A percentile compares a stretch with the other conserved stretches of the same genome.
These are phyloP conservation scores for Aristolochia fimbriata DNA, from an alignment of 164 flowering plant species.

Conservation along the genomic window DNA sequence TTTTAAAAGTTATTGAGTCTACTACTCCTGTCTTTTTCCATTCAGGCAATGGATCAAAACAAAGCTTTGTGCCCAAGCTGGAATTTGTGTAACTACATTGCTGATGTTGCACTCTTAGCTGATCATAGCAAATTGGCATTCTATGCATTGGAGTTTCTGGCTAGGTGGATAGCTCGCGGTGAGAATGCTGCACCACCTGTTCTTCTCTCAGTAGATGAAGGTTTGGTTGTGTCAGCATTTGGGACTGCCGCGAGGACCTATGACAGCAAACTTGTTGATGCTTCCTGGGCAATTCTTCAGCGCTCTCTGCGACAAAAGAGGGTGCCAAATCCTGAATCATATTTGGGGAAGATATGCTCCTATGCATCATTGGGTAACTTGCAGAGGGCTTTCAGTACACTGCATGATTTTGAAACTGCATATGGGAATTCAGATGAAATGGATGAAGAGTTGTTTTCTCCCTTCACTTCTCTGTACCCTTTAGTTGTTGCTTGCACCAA, in stretches of 20 bases:
- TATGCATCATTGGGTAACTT: slow-evolving; percentile 66
- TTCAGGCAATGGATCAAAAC: slow-evolving; percentile 77
- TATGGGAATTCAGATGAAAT: slow-evolving; percentile 39
- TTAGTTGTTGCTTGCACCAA: slow-evolving; percentile 78
- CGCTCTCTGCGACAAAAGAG: slow-evolving; percentile 72
- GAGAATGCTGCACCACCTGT: slow-evolving; percentile 57
- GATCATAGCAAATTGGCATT: slow-evolving; percentile 75
- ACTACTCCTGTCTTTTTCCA: not conserved
- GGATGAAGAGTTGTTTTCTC: slow-evolving; percentile 65
- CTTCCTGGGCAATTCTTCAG: slow-evolving; percentile 70
- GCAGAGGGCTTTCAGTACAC: slow-evolving; percentile 60
- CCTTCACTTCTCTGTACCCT: slow-evolving; percentile 75
- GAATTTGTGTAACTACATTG: slow-evolving; percentile 49
- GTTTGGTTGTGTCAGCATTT: slow-evolving; percentile 58
- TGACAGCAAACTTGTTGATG: slow-evolving; percentile 56
- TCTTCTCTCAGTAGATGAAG: slow-evolving; percentile 70
- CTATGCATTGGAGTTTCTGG: slow-evolving; percentile 69
- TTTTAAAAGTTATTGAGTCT: not conserved
- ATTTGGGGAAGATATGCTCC: slow-evolving; percentile 65
- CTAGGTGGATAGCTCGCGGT: slow-evolving; percentile 65
- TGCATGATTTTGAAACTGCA: slow-evolving; percentile 61
- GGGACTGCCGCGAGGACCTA: slow-evolving; percentile 74
- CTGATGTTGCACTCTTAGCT: slow-evolving; percentile 57
- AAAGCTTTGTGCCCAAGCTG: slow-evolving; percentile 77
- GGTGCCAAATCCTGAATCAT: slow-evolving; percentile 65